Conservation (phyloP, 2,329 filamentous ascomycete species). For the Fusarium decemcellulare region DNA sequence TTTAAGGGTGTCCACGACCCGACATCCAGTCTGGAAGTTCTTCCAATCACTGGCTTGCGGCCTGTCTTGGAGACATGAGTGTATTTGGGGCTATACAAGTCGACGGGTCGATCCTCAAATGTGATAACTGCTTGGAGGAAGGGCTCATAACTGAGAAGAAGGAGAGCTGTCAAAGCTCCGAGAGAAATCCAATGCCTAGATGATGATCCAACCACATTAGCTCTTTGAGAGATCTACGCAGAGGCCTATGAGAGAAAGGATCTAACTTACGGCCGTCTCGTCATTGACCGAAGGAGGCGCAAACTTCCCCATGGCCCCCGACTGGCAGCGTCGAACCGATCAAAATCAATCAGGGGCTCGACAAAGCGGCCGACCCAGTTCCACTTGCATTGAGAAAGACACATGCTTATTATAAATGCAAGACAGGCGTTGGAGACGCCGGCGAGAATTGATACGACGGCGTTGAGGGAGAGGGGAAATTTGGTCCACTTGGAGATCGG, state of each 20-base stretch:
- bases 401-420: slow-evolving; percentile 17
- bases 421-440: slow-evolving; percentile 10
- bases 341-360: slow-evolving; percentile 25
- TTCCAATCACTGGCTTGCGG: not conserved
- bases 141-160: slow-evolving; percentile 17
- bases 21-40: not conserved
- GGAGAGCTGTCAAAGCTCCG: slow-evolving; percentile 9
- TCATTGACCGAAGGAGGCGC: slow-evolving; percentile 11
- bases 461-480: slow-evolving; percentile 16
- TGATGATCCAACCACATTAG: not conserved
- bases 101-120: not conserved
- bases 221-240: too few relatives aligned
- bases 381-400: slow-evolving; percentile 35
- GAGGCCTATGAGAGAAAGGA: too few relatives aligned
- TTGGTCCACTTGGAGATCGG: slow-evolving; percentile 25
- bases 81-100: not conserved
- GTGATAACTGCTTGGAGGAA: slow-evolving; percentile 18
- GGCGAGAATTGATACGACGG: slow-evolving; percentile 26
- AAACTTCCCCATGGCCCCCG: slow-evolving; percentile 26
- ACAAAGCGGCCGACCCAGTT: slow-evolving; percentile 19
- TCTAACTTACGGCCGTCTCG: slow-evolving; percentile 20
- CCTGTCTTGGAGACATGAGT: not conserved
- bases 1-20: not conserved
- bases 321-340: slow-evolving; percentile 35
- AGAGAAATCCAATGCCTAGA: slow-evolving; percentile 20